Percentiles rank a stretch among this genome's conserved stretches.
These are phyloP conservation scores for Herpotrichia juniperi DNA, from an alignment of 2,329 filamentous ascomycete genomes.

Conservation along the genomic window DNA sequence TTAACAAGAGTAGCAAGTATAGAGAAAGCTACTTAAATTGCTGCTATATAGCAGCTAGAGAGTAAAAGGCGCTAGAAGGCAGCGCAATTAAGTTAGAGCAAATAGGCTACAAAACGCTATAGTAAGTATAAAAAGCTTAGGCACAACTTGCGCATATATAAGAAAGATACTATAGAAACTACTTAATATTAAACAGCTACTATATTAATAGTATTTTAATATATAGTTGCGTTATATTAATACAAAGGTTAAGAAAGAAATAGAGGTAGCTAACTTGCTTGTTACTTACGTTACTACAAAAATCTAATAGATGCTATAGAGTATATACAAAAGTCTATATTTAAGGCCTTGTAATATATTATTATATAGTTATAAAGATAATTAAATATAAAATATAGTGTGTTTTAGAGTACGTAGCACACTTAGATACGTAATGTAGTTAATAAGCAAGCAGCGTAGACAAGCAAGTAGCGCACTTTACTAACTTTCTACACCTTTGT, in stretches of 20 bases:
- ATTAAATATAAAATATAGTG: no score
- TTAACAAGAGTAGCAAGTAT: slow-evolving; percentile 13
- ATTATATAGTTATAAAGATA: no score
- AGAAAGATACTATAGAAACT: slow-evolving; percentile 4
- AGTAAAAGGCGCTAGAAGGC: slow-evolving; percentile 9
- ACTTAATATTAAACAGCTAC: no score
- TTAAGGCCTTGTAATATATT: no score
- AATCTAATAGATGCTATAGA: no score
- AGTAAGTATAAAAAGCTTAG: slow-evolving; percentile 3
- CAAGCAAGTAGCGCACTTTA: no score
- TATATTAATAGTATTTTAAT: not conserved
- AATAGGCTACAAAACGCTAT: slow-evolving; percentile 2
- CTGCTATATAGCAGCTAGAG: slow-evolving; percentile 10
- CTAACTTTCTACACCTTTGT: not conserved
- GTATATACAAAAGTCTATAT: no score
- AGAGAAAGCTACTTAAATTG: slow-evolving; percentile 9
- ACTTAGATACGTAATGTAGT: no score
- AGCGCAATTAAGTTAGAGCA: slow-evolving; percentile 3
- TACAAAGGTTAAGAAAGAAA: not conserved
- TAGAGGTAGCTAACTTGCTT: no score
- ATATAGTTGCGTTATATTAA: slow-evolving; percentile 1
- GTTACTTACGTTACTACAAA: no score
- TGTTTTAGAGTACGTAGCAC: no score
- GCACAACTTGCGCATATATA: slow-evolving; percentile 8
- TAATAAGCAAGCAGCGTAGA: no score